Conservation (phyloP, 495 filamentous ascomycete genomes). For the Xylaria palmicola region DNA sequence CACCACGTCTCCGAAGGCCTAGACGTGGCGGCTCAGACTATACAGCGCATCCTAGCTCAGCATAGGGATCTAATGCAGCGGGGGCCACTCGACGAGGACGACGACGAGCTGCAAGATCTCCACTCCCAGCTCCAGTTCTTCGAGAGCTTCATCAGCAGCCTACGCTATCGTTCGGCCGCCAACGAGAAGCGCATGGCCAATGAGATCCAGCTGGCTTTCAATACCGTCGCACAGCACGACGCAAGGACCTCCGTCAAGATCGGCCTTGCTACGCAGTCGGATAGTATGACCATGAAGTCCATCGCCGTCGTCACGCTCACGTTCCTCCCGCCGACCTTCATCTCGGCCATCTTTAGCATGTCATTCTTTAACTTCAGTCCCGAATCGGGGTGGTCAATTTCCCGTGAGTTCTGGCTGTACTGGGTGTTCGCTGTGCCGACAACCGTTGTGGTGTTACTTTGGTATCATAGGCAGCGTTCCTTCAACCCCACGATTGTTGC, state of each 20-base stretch:
- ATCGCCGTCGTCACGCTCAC: conserved; percentile 34
- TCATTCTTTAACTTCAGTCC: conserved; percentile 30
- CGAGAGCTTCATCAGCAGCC: conserved; percentile 38
- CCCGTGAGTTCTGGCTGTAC: conserved; percentile 35
- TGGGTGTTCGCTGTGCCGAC: conserved; percentile 31
- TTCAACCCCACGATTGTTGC: too few species aligned
- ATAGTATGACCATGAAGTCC: conserved; percentile 39
- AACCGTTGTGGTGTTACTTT: conserved; percentile 17
- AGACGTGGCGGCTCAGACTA: conserved; percentile 37
- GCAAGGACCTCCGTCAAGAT: conserved; percentile 34
- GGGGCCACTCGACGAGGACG: not conserved
- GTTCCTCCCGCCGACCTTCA: conserved; percentile 38
- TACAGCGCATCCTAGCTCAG: conserved; percentile 35
- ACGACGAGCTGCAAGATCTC: conserved; percentile 15
- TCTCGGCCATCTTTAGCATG: conserved; percentile 32
- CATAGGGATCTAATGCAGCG: conserved; percentile 18
- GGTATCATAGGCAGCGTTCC: conserved; percentile 16
- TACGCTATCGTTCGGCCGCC: conserved; percentile 37
- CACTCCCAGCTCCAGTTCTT: conserved; percentile 32
- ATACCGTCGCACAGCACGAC: conserved; percentile 42
- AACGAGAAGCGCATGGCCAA: conserved; percentile 40
- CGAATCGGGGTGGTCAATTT: conserved; percentile 25
- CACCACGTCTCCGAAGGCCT: conserved; percentile 49
- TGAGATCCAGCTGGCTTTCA: conserved; percentile 46
- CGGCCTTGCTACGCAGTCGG: conserved; percentile 33